Base-by-base conservation (phyloP, 345 rosid genomes). In the Eucalyptus tenuipes region DNA sequence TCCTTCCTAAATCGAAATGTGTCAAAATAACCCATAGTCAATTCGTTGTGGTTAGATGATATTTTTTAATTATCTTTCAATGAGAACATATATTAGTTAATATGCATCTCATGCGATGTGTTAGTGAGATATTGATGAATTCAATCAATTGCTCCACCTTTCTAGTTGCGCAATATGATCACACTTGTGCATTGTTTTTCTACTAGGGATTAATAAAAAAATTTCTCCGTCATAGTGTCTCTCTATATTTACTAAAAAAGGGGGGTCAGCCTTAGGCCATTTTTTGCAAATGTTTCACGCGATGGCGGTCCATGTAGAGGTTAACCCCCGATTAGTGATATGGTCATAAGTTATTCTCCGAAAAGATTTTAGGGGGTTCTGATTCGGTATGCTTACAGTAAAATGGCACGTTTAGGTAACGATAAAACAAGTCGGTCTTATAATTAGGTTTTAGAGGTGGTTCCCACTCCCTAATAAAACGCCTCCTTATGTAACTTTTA, bases 161-260 rank as follows among this genome's bases (percentile, higher is more conserved):
- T 33, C 1, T 68, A 17, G 25, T 68, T 33, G 44, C 7, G 2
- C 7, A 20, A 18, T 37, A 0, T 4, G 25, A 3, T 37, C 8
- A 10, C 82, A 9, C 37, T 16, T 16, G 42, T 33, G 12, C 22
- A 16, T 16, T 16, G 22, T 68, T 68, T 31, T 68, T 16, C 80
- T 31, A 8, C 12, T 7, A 12, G 14, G 81, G 82, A 18, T 10
- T 37, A 37, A 37, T 18, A 20, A 18, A 18, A 18, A 17, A 0
- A 5, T 7, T 31, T 66, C 12, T 8, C 11, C 10, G 3, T 8
- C 42, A 9, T 4, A 8, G 13, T 31, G 24, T 33, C 22, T 31
- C 42, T 68, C 40, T 68, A 33, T 31, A 15, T 68, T 33, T 68
- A 68, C 42, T 68, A 33, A 33, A 8, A 68, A 16, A 18, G 82